Conservation (phyloP, 2,329 filamentous ascomycete genomes). For the Exserohilum rostratum region DNA sequence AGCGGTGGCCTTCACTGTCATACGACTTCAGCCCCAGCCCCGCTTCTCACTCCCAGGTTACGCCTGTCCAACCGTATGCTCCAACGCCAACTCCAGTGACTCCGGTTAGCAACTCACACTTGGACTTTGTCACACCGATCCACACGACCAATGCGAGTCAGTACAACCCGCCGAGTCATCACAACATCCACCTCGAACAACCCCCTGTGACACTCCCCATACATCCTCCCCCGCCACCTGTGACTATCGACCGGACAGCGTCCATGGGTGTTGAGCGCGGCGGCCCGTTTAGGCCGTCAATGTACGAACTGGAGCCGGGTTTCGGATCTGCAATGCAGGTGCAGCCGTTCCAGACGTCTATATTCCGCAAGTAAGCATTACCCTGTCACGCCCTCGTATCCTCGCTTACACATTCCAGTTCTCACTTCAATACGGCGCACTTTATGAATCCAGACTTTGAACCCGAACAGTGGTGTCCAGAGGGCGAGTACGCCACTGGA, state of each 20-base stretch:
- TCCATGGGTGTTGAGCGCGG: slow-evolving; percentile 40
- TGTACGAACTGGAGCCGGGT: slow-evolving; percentile 53
- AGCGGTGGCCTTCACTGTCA: slow-evolving; percentile 42
- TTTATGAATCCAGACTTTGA: slow-evolving; percentile 60
- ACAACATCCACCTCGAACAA: slow-evolving; percentile 43
- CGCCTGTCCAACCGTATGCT: slow-evolving; percentile 42
- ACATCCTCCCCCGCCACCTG: slow-evolving; percentile 35
- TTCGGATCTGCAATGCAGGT: slow-evolving; percentile 47
- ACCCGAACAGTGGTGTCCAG: slow-evolving; percentile 59
- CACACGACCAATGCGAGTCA: slow-evolving; percentile 35
- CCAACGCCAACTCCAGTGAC: slow-evolving; percentile 36
- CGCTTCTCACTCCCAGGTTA: slow-evolving; percentile 39
- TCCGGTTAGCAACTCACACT: slow-evolving; percentile 35
- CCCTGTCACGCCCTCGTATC: background rate
- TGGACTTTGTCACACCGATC: slow-evolving; percentile 44
- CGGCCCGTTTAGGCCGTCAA: slow-evolving; percentile 54
- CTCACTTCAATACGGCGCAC: slow-evolving; percentile 59
- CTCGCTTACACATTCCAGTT: slow-evolving; percentile 44
- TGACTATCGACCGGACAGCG: slow-evolving; percentile 39
- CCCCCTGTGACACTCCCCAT: slow-evolving; percentile 42
- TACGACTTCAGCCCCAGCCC: slow-evolving; percentile 46
- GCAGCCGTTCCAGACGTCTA: slow-evolving; percentile 56
- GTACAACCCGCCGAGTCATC: slow-evolving; percentile 32
- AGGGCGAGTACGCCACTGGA: slow-evolving; percentile 52
- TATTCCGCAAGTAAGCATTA: slow-evolving; percentile 55